Conservation (phyloP, 345 rosid genomes). For the Hypericum perforatum region DNA sequence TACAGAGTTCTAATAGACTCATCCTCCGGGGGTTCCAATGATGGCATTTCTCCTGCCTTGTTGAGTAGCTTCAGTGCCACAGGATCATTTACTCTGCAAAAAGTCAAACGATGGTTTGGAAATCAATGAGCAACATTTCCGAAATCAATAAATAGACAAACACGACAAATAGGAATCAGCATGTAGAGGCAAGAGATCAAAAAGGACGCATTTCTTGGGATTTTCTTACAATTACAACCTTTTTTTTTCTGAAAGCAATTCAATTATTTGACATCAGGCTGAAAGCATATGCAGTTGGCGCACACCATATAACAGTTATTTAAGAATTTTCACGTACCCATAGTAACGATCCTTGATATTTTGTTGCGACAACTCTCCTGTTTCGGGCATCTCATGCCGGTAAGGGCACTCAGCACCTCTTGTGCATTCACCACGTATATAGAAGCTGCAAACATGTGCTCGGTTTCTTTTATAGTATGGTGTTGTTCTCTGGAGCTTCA, state of each 20-base stretch:
- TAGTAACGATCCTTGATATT: constrained; percentile 94
- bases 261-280: background rate
- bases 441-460: constrained; percentile 98
- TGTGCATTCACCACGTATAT: constrained; percentile 83
- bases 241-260: too few species aligned
- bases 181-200: too few species aligned
- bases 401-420: constrained; percentile 96
- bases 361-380: constrained; percentile 93
- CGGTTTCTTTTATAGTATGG: constrained; percentile 87
- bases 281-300: background rate
- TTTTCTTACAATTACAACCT: too few species aligned
- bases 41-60: constrained; percentile 96
- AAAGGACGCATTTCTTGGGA: too few species aligned
- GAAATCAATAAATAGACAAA: background rate
- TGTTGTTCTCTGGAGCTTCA: constrained; percentile 89
- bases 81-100: constrained; percentile 80
- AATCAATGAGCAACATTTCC: background rate
- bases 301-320: background rate
- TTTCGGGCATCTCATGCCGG: constrained; percentile 91
- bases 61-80: constrained; percentile 83
- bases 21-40: constrained; percentile 85
- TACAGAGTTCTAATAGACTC: constrained; percentile 86
- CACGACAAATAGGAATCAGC: background rate
- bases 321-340: constrained; percentile 41
- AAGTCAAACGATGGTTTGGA: background rate